Base-by-base conservation (phyloP, 1,284 basidiomycete species). In the Trametes pubescens region DNA sequence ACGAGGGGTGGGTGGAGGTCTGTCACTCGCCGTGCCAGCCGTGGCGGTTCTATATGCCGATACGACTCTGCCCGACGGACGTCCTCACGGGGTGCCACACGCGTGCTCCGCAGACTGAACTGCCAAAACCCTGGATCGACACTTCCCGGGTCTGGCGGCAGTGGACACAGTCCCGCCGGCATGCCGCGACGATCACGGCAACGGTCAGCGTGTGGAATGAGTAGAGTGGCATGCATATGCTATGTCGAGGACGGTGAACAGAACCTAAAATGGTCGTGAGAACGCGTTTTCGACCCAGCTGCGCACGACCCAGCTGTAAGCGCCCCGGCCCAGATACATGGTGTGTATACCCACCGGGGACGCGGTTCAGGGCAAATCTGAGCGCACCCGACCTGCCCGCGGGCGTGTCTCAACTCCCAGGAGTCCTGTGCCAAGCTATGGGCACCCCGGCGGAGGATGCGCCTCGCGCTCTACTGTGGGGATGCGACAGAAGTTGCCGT, bases 1-100 rank as follows among this genome's bases (percentile, higher is more conserved):
- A 24, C 11, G 18, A 3, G 49, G n/a, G 11, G 49, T 5, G 5
- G 10, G 44, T 4, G 22, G 29, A 13, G 18, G 29, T 21, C 26
- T 5, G 16, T 3, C 49, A 51, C 40, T 21, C 2, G 18, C 29
- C 29, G 16, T 14, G 22, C 18, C 22, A 16, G 16, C 49, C 49
- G 18, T 51, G 49, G 49, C 16, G 14, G 29, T 21, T n/a, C 29
- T 51, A 51, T 34, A 51, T 32, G 26, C 49, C 29, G 49, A 51
- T 51, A 51, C 49, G 38, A 54, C 11, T 26, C 38, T 26, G 22
- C 24, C 24, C 35, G 35, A 22, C 7, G 40, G 40, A 32, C 29
- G 49, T 34, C 8, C n/a, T n/a, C n/a, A n/a, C n/a, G n/a, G n/a
- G n/a, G n/a, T n/a, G n/a, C n/a, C 26, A 49, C 37, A 38, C 37